phyloP scores from a whole-genome alignment of 768 basidiomycete genomes.

The Mycena venus region DNA sequence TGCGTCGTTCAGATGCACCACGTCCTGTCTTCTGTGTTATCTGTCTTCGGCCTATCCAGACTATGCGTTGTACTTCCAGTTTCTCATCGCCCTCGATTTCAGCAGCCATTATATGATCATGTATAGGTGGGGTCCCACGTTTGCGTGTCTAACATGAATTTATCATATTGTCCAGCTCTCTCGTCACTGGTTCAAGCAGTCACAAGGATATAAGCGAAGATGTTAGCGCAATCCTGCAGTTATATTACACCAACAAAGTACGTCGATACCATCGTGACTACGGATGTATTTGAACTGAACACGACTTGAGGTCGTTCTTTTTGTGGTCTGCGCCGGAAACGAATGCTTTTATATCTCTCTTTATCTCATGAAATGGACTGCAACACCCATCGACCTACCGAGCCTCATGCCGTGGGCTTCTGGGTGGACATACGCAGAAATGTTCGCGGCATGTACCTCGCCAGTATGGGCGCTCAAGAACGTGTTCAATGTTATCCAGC shows the following conservation, averaged over 20 bases:
- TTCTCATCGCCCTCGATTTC: constrained; percentile 97
- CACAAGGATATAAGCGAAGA: constrained; percentile 95
- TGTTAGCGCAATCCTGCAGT: constrained; percentile 91
- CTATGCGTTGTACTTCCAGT: constrained; percentile 91
- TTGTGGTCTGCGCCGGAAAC: constrained; percentile 96
- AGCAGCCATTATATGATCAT: constrained; percentile 99
- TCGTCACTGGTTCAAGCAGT: constrained; percentile 91
- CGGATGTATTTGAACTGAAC: background rate
- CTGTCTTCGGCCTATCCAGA: constrained; percentile 90
- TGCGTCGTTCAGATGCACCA: constrained; percentile 84
- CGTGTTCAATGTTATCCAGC: constrained; percentile 93
- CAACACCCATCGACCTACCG: constrained; percentile 72
- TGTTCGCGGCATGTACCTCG: constrained; percentile 71
- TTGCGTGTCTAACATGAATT: background rate
- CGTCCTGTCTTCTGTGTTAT: constrained; percentile 94
- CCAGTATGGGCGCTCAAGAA: constrained; percentile 88
- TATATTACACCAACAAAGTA: constrained; percentile 95
- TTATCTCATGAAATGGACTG: constrained; percentile 92
- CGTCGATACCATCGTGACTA: constrained; percentile 46
- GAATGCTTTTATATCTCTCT: constrained; percentile 96
- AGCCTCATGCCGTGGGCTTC: constrained; percentile 34
- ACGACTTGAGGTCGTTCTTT: constrained; percentile 77
- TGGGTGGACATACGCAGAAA: constrained; percentile 81
- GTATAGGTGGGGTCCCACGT: constrained; percentile 92
- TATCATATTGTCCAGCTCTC: constrained; percentile 69